Evolutionary conservation across 2,329 filamentous ascomycete species (phyloP).

Genomic region (Neofusicoccum cordaticola): DNA sequence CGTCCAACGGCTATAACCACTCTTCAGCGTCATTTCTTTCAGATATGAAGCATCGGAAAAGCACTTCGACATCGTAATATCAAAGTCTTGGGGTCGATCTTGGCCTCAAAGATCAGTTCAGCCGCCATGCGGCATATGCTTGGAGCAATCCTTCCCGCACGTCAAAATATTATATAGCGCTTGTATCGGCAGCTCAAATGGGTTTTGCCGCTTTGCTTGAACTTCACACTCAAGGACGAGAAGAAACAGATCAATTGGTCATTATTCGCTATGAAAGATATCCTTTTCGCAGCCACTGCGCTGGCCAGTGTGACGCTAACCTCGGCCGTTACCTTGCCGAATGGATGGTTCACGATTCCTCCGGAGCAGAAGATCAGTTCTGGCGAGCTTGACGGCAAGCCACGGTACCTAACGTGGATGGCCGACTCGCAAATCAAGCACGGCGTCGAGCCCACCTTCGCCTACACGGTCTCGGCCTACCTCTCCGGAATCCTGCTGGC

Average conservation of each 20-base stretch:
- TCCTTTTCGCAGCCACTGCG: constrained; percentile 12
- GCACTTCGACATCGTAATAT: background rate
- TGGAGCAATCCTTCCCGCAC: background rate
- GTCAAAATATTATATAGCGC: background rate
- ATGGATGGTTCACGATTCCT: constrained; percentile 22
- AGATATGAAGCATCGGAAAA: background rate
- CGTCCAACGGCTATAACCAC: background rate
- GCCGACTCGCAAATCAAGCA: constrained; percentile 48
- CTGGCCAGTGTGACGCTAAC: constrained; percentile 19
- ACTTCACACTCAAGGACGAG: background rate
- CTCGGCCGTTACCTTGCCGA: constrained; percentile 20
- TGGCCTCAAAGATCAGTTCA: background rate
- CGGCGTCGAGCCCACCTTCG: constrained; percentile 38
- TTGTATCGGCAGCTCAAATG: background rate
- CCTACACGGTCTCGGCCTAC: constrained; percentile 47
- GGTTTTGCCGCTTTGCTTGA: no score
- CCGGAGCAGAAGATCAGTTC: constrained; percentile 19
- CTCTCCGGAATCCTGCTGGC: constrained; percentile 50
- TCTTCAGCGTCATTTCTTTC: background rate
- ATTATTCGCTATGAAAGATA: constrained; percentile 16
- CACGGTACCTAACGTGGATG: constrained; percentile 39
- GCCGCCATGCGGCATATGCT: background rate
- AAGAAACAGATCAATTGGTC: background rate
- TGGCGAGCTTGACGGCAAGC: constrained; percentile 17
- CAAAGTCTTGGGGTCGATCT: background rate